Conservation (phyloP, 306 rosid genomes). For the Fragaria ananassa region DNA sequence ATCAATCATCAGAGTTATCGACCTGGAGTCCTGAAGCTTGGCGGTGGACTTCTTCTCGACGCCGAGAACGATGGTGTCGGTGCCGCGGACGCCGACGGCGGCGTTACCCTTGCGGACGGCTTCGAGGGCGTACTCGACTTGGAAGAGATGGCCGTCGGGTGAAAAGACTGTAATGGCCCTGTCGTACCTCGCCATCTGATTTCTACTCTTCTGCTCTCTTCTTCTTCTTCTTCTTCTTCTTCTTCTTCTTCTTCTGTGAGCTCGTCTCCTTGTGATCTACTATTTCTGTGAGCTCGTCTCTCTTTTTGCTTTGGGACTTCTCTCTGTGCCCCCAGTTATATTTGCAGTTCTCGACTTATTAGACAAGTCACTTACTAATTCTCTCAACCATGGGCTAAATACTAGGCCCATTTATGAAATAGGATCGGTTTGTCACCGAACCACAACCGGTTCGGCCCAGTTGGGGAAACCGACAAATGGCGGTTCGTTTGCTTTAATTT, state of each 20-base stretch:
- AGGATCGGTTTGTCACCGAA: neutral
- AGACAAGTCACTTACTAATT: neutral
- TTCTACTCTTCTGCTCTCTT: neutral
- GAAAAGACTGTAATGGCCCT: slow-evolving; percentile 97
- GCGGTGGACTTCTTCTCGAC: slow-evolving; percentile 96
- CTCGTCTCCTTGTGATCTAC: no score
- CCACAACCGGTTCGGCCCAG: neutral
- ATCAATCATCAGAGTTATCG: neutral
- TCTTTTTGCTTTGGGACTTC: neutral
- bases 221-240: neutral
- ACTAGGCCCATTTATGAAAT: neutral
- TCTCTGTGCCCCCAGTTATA: neutral
- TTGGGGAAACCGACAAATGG: no score
- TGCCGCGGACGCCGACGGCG: slow-evolving; percentile 98
- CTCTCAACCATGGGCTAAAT: neutral
- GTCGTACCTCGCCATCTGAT: slow-evolving; percentile 86
- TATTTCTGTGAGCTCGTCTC: no score
- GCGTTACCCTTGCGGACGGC: slow-evolving; percentile 99
- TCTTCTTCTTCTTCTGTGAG: neutral
- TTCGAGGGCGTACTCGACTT: slow-evolving; percentile 95
- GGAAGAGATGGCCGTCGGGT: slow-evolving; percentile 96
- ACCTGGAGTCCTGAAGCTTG: slow-evolving; percentile 95
- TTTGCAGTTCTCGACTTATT: slow-evolving; percentile 14
- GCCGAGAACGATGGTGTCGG: slow-evolving; percentile 93
- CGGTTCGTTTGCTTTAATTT: no score